Evolutionary conservation across 225 moss, liverwort and hornwort genomes (phyloP).

Genomic region (Takakia lepidozioides): DNA sequence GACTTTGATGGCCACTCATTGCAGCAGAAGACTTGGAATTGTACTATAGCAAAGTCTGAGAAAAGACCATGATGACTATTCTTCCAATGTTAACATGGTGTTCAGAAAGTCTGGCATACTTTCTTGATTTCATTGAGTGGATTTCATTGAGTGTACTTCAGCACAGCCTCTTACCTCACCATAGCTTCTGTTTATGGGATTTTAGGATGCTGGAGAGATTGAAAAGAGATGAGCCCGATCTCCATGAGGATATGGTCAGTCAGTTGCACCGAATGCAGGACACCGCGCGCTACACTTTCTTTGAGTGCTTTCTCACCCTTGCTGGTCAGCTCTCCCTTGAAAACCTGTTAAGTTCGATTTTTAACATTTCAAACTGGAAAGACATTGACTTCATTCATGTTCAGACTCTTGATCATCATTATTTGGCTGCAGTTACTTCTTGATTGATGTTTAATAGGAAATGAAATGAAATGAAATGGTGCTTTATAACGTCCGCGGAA

Average conservation of each 20-base stretch:
- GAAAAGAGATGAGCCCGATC: conserved; percentile 53
- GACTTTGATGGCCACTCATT: conserved; percentile 1
- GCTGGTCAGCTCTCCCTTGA: conserved; percentile 40
- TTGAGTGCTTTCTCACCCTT: conserved; percentile 90
- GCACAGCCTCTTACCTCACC: neutral
- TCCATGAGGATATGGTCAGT: conserved; percentile 66
- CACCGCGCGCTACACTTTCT: conserved; percentile 75
- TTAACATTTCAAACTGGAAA: no score
- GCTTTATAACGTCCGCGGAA: no score
- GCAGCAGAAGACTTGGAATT: neutral
- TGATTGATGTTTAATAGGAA: neutral
- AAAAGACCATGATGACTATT: no score
- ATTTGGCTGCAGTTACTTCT: neutral
- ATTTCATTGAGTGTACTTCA: no score
- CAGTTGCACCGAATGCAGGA: conserved; percentile 90
- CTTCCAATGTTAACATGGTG: no score
- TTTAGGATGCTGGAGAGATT: conserved; percentile 83
- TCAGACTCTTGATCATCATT: neutral
- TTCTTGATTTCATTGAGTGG: no score
- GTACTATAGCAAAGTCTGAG: no score
- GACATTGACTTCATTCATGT: conserved; percentile 4
- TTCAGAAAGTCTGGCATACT: no score
- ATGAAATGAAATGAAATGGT: no score
- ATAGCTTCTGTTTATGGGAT: neutral
- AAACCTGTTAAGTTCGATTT: neutral